Evolutionary conservation across 2,329 filamentous ascomycete species (phyloP), one percentile per base, ranked within the genome.

Genomic region (Aspergillus eucalypticola): DNA sequence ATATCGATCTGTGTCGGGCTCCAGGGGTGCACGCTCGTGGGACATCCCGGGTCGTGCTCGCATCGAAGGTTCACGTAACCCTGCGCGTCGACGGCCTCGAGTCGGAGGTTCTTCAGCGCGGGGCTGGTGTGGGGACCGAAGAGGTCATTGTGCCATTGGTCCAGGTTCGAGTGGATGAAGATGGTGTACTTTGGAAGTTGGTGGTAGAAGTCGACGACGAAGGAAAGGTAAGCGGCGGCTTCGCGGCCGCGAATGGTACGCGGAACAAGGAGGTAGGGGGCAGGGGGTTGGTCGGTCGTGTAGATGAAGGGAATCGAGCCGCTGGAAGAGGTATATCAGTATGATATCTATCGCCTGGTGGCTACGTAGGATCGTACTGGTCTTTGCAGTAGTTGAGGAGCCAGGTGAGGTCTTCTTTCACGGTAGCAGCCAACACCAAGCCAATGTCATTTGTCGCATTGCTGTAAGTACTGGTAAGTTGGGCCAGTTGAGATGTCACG

Each of bases 131-230:
- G 63, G 17, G 73, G 64, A 10, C 71, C 70, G 32, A 67, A 69
- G 6, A 83, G 78, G 63, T 85, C 83, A 67, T 85, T 86, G 71
- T 86, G 84, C 83, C 83, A 86, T 50, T 83, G 77, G 54, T 76
- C 76, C 21, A 83, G 79, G 60, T 87, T 82, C 11, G 83, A 81
- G 68, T 89, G 86, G 72, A 86, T 82, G 73, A 89, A 87, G 64
- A 88, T 82, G 32, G 79, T 78, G 61, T 87, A 79, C 56, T 86
- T 84, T 2, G 84, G 81, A 3, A 89, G 79, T 3, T 77, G 67
- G 62, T 88, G 79, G 74, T 89, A 88, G 70, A 84, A 81, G 69
- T 87, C 84, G 66, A 86, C 82, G 66, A 88, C 81, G 72, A 86
- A 88, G 41, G 80, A 83, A 39, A 87, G 78, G 69, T 88, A 88